Evolutionary conservation across 306 rosid genomes (phyloP).

Genomic region (Boehmeria nivea): DNA sequence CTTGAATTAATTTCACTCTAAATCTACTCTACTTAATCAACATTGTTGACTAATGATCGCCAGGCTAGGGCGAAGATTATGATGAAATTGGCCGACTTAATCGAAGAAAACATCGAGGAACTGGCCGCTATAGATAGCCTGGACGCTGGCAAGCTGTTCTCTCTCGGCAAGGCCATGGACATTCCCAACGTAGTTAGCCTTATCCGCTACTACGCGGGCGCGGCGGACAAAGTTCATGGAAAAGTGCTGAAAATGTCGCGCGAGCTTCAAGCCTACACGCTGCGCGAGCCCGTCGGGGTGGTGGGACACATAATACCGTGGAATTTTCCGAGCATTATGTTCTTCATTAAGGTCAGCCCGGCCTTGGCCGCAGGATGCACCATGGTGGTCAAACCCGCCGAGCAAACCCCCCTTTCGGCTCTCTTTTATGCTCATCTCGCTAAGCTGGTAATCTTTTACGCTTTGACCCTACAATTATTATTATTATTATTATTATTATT

Average conservation of each 20-base stretch:
- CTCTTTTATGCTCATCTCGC: conserved; percentile 75
- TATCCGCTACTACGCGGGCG: conserved; percentile 79
- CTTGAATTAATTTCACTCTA: no score
- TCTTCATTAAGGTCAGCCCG: conserved; percentile 50
- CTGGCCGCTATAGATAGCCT: conserved; percentile 59
- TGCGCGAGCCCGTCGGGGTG: conserved; percentile 73
- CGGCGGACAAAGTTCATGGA: conserved; percentile 91
- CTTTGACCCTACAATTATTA: background rate
- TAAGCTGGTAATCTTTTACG: conserved; percentile 36
- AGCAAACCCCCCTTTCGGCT: conserved; percentile 86
- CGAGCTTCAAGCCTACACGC: conserved; percentile 58
- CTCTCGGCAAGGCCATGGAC: conserved; percentile 30
- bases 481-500: no score
- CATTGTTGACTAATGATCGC: background rate
- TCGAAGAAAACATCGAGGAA: conserved; percentile 58
- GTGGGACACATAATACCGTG: conserved; percentile 85
- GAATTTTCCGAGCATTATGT: conserved; percentile 65
- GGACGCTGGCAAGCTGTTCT: conserved; percentile 59
- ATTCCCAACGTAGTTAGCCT: conserved; percentile 40
- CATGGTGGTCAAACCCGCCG: conserved; percentile 79
- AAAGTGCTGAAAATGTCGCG: conserved; percentile 47
- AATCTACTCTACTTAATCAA: no score
- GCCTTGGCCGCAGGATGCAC: conserved; percentile 91
- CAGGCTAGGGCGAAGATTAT: conserved; percentile 63
- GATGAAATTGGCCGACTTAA: conserved; percentile 60